Evolutionary conservation across 148 eudicot genomes (phyloP).

Genomic region (Tetragonia tetragonoides): DNA sequence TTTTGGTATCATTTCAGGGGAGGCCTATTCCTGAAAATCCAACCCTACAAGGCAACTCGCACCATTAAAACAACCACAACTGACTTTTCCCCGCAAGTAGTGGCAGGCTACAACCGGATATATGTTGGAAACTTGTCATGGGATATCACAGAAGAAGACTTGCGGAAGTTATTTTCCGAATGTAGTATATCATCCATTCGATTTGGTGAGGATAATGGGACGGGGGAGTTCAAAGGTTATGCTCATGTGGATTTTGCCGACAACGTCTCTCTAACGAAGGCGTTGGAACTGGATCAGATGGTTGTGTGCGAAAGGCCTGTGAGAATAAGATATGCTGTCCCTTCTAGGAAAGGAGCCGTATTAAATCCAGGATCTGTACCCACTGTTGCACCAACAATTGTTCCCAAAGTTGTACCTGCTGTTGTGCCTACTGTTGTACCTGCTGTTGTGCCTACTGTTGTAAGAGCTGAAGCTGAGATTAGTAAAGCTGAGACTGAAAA

Average conservation of each 20-base stretch:
- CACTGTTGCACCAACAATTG: neutral
- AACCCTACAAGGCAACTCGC: constrained; percentile 57
- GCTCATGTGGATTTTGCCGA: constrained; percentile 87
- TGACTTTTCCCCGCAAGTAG: constrained; percentile 59
- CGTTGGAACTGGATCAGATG: constrained; percentile 39
- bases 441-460: neutral
- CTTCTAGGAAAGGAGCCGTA: constrained; percentile 46
- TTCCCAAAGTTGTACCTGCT: neutral
- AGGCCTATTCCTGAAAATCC: constrained; percentile 74
- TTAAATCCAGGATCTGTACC: constrained; percentile 1
- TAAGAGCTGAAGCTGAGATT: constrained; percentile 10
- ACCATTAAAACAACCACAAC: constrained; percentile 37
- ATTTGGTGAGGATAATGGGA: constrained; percentile 88
- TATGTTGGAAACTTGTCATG: constrained; percentile 88
- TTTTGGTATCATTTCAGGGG: constrained; percentile 57
- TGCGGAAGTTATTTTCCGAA: constrained; percentile 56
- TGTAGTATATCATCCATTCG: constrained; percentile 63
- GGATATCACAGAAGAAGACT: constrained; percentile 79
- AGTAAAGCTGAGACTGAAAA: neutral
- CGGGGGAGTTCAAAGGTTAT: constrained; percentile 76
- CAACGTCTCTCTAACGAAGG: constrained; percentile 32
- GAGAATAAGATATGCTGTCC: constrained; percentile 59
- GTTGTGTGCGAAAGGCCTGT: constrained; percentile 44
- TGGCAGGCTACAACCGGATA: constrained; percentile 79
- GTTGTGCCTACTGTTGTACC: neutral